These are phyloP conservation scores for Nannochloropsis salina DNA, from an alignment of 108 stramenopile genomes.

Conservation along the genomic window DNA sequence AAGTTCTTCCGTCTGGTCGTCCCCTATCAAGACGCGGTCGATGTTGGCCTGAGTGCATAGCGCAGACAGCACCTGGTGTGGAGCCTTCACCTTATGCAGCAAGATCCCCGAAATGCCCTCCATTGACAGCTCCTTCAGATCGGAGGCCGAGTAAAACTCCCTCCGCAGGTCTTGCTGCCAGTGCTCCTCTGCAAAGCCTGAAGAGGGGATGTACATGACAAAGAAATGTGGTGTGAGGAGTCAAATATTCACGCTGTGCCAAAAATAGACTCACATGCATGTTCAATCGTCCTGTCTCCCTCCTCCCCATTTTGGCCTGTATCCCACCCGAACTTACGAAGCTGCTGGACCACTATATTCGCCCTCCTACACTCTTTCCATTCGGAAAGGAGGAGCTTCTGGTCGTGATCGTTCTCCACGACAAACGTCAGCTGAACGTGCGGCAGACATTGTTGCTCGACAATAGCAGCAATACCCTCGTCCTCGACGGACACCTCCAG, in stretches of 20 bases:
- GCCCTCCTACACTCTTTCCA: background rate
- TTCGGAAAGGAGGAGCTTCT: background rate
- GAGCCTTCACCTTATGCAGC: constrained; percentile 66
- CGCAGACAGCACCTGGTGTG: constrained; percentile 63
- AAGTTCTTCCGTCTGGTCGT: constrained; percentile 59
- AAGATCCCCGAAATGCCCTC: constrained; percentile 66
- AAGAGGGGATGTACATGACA: background rate
- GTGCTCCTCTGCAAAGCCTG: background rate
- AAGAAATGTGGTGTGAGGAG: background rate
- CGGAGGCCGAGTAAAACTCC: background rate
- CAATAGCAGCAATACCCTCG: background rate
- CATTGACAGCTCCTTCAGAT: background rate
- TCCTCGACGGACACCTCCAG: constrained; percentile 30
- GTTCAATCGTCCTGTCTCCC: constrained; percentile 25
- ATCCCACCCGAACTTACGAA: background rate
- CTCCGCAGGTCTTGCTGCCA: background rate
- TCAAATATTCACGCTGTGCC: background rate
- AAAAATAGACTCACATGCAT: background rate
- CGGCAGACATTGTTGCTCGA: constrained; percentile 2
- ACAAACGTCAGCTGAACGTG: constrained; percentile 1
- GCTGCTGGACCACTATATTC: constrained; percentile 12
- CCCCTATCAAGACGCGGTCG: constrained; percentile 67
- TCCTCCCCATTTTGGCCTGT: background rate
- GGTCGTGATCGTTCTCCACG: constrained; percentile 17
- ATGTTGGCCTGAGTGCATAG: constrained; percentile 59